phyloP scores from a whole-genome alignment of 2,329 filamentous ascomycete genomes.

The Tolypocladium amazonense region DNA sequence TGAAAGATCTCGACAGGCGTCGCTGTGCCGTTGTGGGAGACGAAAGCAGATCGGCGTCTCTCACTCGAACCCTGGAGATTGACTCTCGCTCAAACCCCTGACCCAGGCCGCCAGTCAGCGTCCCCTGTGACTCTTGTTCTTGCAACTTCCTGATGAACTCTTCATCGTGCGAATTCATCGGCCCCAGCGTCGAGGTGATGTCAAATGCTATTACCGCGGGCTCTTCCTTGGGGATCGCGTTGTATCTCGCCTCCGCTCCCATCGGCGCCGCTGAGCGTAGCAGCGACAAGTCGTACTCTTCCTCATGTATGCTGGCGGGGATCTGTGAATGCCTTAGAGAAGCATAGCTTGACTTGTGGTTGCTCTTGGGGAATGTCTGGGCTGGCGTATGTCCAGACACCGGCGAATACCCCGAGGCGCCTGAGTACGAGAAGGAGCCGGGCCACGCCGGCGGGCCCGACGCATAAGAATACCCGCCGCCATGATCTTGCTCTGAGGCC shows the following conservation, averaged over 20 bases:
- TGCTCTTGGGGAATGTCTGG: slow-evolving; percentile 10
- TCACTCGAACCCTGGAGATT: slow-evolving; percentile 35
- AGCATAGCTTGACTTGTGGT: slow-evolving; percentile 14
- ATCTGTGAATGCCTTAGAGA: slow-evolving; percentile 14
- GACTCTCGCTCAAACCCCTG: slow-evolving; percentile 36
- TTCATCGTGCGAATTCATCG: slow-evolving; percentile 31
- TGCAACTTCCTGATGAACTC: slow-evolving; percentile 34
- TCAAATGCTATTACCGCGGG: slow-evolving; percentile 28
- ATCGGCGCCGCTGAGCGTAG: slow-evolving; percentile 30
- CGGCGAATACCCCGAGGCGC: slow-evolving; percentile 15
- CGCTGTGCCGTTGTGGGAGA: slow-evolving; percentile 20
- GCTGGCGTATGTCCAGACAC: slow-evolving; percentile 6
- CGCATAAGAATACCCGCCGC: slow-evolving; percentile 9
- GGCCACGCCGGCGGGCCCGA: slow-evolving; percentile 12
- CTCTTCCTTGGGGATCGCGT: slow-evolving; percentile 19
- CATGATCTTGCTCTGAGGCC: slow-evolving; percentile 7
- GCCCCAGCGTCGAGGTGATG: slow-evolving; percentile 33
- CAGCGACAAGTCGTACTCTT: slow-evolving; percentile 33
- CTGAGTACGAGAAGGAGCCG: slow-evolving; percentile 16
- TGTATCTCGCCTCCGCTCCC: slow-evolving; percentile 21
- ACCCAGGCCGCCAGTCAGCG: slow-evolving; percentile 48
- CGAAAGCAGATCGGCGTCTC: slow-evolving; percentile 38
- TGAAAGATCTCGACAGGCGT: slow-evolving; percentile 29
- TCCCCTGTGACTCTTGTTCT: slow-evolving; percentile 42
- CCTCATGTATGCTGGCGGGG: slow-evolving; percentile 18